phyloP scores from a whole-genome alignment of 306 rosid genomes.

The Cicer judaicum region DNA sequence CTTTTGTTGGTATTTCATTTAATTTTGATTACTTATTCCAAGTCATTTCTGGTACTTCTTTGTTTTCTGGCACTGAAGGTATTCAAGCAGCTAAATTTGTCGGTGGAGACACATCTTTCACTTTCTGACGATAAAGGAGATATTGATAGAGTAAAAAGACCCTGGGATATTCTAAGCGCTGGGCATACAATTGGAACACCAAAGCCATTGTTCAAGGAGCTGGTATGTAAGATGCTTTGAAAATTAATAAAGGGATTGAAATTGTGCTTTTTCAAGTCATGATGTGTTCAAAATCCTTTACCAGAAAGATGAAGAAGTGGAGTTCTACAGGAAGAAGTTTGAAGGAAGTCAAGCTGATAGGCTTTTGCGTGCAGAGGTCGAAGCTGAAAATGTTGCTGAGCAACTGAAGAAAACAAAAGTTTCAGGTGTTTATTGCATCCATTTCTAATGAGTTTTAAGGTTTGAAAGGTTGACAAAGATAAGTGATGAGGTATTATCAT shows the following conservation, averaged over 20 bases:
- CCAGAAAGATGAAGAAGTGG: constrained; percentile 93
- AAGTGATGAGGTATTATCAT: neutral
- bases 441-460: constrained; percentile 27
- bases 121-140: constrained; percentile 82
- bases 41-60: constrained; percentile 18
- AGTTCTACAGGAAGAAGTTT: constrained; percentile 65
- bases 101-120: constrained; percentile 59
- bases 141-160: constrained; percentile 65
- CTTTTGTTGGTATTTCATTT: neutral
- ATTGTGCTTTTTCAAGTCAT: constrained; percentile 32
- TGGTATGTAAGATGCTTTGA: constrained; percentile 60
- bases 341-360: constrained; percentile 99
- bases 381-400: constrained; percentile 77
- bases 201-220: constrained; percentile 80
- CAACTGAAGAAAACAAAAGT: constrained; percentile 73
- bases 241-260: constrained; percentile 3
- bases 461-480: constrained; percentile 3
- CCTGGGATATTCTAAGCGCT: constrained; percentile 76
- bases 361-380: constrained; percentile 72
- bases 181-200: constrained; percentile 94
- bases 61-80: constrained; percentile 61
- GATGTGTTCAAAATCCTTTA: constrained; percentile 37
- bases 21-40: constrained; percentile 25
- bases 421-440: constrained; percentile 59
- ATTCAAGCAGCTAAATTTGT: constrained; percentile 80